Conservation (phyloP, 768 basidiomycete species). For the Leccinum disarticulatum region DNA sequence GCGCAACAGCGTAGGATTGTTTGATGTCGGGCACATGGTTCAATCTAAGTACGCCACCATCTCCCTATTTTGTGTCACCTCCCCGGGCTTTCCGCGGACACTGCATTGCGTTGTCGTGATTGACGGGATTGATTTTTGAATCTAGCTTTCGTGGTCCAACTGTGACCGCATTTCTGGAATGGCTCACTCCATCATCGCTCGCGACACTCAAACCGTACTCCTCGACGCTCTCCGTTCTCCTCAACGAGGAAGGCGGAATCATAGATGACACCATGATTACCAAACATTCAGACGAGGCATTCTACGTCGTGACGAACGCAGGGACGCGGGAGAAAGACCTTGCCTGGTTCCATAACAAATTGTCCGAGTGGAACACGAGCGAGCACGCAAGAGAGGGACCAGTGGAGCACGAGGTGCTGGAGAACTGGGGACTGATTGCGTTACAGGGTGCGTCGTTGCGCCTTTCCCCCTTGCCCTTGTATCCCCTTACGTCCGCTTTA, state of each 20-base stretch:
- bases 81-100: neutral
- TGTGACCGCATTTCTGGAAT: slow-evolving; percentile 79
- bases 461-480: neutral
- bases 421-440: slow-evolving; percentile 86
- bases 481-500: neutral
- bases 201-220: slow-evolving; percentile 63
- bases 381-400: slow-evolving; percentile 49
- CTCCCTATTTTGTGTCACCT: neutral
- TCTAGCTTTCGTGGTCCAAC: slow-evolving; percentile 78
- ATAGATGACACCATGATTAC: slow-evolving; percentile 95
- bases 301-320: slow-evolving; percentile 96
- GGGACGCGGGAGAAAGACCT: slow-evolving; percentile 82
- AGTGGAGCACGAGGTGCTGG: slow-evolving; percentile 80
- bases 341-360: slow-evolving; percentile 65
- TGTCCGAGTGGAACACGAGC: slow-evolving; percentile 77
- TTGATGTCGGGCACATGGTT: slow-evolving; percentile 99
- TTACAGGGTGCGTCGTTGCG: slow-evolving; percentile 68
- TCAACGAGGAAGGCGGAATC: slow-evolving; percentile 90
- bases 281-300: slow-evolving; percentile 75
- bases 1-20: slow-evolving; percentile 77
- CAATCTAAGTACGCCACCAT: slow-evolving; percentile 74
- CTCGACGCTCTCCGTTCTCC: slow-evolving; percentile 84
- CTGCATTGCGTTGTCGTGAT: neutral
- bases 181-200: slow-evolving; percentile 86
- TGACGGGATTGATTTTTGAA: neutral